Base-by-base conservation (phyloP, 208 protist species). In the Leishmania gerbilli region DNA sequence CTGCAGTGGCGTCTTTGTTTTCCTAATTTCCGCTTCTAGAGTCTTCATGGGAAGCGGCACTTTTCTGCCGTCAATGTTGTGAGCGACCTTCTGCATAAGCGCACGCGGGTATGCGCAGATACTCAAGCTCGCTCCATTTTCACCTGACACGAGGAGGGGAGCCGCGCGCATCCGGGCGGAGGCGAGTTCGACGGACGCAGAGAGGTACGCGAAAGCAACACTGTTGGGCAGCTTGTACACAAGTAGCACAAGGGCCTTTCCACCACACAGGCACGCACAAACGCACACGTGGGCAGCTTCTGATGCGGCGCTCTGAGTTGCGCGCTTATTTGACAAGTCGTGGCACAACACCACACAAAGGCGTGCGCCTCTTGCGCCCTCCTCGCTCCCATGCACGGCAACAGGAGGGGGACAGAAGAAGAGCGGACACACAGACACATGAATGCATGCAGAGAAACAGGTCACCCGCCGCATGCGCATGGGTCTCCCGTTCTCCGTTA, bases 191-290 rank as follows among this genome's bases (percentile, higher is more conserved):
- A 71, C 6, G 8, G 37, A 47, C 40, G 31, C 13, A 71, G 34
- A 45, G 9, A 71, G 19, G 65, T 4, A 24, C 21, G 51, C 11
- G 60, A 58, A 79, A 74, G 47, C 34, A 58, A 37, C 19, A 0
- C 15, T 58, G 42, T 15, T 58, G 47, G 47, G 31, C 13, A 58
- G 71, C n/a, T 24, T 34, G 47, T 27, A 60, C 34, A 58, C 72
- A 74, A 42, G 15, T 21, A 71, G 65, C 15, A 71, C 42, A 71
- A 83, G 53, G 60, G 40, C 24, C 34, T 49, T 76, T 24, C 45
- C 56, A 69, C 37, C 3, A 76, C 24, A 79, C 8, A 47, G 27
- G 6, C 37, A 49, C 3, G 51, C 19, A 81, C 51, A 67, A 11
- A 74, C 47, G 49, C 31, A 80, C 40, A 51, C 7, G 27, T 9